Percentiles rank a stretch among this genome's conserved stretches.
Evolutionary conservation across 116 monocot genomes (phyloP).

Genomic region (Phalaenopsis hybrid): DNA sequence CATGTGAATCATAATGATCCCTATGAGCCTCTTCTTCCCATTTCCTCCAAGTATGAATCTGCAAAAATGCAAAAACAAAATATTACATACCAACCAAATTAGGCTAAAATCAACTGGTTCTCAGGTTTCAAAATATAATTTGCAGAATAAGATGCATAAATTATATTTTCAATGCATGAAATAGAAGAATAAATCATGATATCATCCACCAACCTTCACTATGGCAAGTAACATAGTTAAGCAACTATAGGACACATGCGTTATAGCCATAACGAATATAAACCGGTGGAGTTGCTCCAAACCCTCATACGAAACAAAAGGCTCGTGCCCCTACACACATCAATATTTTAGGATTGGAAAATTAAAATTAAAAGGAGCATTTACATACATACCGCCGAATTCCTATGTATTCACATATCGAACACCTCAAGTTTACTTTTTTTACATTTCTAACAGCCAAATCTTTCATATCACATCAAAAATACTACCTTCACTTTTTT

Average conservation of each 20-base stretch:
- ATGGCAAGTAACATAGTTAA: slow-evolving; percentile 90
- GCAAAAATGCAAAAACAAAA: neutral
- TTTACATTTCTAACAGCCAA: too few relatives aligned
- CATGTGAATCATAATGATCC: slow-evolving; percentile 45
- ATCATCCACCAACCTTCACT: slow-evolving; percentile 58
- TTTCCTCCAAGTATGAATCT: slow-evolving; percentile 95
- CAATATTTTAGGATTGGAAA: neutral
- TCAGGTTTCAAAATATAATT: neutral
- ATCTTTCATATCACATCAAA: too few relatives aligned
- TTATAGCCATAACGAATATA: slow-evolving; percentile 98
- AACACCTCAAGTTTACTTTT: too few relatives aligned
- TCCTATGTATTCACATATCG: too few relatives aligned
- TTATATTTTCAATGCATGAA: neutral
- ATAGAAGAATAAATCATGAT: neutral
- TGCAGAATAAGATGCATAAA: neutral
- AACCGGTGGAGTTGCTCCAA: slow-evolving; percentile 95
- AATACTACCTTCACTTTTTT: too few relatives aligned
- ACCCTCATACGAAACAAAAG: slow-evolving; percentile 96
- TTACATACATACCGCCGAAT: too few relatives aligned
- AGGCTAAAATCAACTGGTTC: neutral
- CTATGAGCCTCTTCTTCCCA: slow-evolving; percentile 94
- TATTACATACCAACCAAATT: neutral
- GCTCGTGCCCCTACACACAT: slow-evolving; percentile 68
- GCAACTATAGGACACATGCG: slow-evolving; percentile 92
- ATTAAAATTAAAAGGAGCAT: neutral